Percentiles rank a stretch among this genome's conserved stretches.
Conservation (phyloP, 129 eudicot species). For the Calendula officinalis region DNA sequence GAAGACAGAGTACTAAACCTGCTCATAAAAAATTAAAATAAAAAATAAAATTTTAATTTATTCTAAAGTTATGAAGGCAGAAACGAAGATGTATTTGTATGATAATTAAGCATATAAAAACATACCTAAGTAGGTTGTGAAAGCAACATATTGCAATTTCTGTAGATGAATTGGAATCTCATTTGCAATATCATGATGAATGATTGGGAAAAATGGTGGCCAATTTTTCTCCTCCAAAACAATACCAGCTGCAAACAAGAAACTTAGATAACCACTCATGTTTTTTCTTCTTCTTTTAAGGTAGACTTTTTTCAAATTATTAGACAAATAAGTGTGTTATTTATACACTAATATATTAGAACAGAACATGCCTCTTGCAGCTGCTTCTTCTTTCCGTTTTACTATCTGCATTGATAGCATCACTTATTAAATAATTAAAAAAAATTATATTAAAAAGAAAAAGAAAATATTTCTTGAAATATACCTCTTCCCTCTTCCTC, state of each 20-base stretch:
- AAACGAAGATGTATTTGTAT: background rate
- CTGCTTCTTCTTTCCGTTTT: constrained; percentile 90
- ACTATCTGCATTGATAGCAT: constrained; percentile 52
- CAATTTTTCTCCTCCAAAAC: constrained; percentile 97
- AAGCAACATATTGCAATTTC: constrained; percentile 89
- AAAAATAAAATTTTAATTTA: background rate
- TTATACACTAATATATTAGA: background rate
- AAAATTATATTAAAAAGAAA: background rate
- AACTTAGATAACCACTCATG: constrained; percentile 10
- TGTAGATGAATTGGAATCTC: constrained; percentile 98
- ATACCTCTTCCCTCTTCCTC: constrained; percentile 93
- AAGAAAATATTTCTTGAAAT: constrained; percentile 3
- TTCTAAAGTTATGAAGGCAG: background rate
- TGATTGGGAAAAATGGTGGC: constrained; percentile 98
- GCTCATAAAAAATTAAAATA: constrained; percentile 22
- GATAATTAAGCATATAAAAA: constrained; percentile 1
- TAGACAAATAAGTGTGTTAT: background rate
- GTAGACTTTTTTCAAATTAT: background rate
- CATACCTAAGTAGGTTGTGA: constrained; percentile 88
- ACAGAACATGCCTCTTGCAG: constrained; percentile 64
- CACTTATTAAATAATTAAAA: constrained; percentile 26
- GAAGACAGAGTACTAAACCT: constrained; percentile 74
- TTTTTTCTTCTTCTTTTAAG: background rate
- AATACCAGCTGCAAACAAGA: constrained; percentile 84
- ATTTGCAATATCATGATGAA: constrained; percentile 95